Evolutionary conservation across 2,329 filamentous ascomycete species (phyloP), one percentile per base, ranked within the genome.

Genomic region (Venturiaceae sp.): DNA sequence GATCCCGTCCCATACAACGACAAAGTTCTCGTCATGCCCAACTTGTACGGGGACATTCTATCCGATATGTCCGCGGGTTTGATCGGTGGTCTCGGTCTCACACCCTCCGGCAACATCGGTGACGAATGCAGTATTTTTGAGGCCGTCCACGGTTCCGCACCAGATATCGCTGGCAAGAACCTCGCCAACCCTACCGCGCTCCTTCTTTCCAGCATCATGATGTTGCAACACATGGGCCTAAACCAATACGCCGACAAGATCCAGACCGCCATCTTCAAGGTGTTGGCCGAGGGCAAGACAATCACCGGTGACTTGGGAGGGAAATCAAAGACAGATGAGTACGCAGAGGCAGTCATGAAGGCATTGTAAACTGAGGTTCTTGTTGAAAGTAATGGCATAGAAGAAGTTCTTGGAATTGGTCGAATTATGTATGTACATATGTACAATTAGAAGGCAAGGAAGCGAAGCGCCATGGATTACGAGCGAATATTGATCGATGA

Each of bases 41-140:
- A 99, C 83, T 83, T 97, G 69, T 99, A 97, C 82, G 94, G 94
- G 76, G 94, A 97, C 79, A 99, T 99, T 82, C 84, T 99, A 65
- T 97, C 92, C 71, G 94, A 99, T 76, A 96, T 97, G 90, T 97
- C 94, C 81, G 94, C 94, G 69, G 94, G 94, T 79, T 83, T 99
- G 67, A 97, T 99, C 69, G 94, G 94, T 74, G 94, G 94, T 77
- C 88, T 99, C 64, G 94, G 94, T 74, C 85, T 99, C 56, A 96
- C 94, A 39, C 94, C 94, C 64, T 97, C 92, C 39, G 94, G 92
- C 71, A 99, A 99, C 84, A 97, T 96, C 71, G 94, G 91, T 76
- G 91, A 96, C 77, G 89, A 96, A 81, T 97, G 91, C 87, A 96
- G 90, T 74, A 96, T 97, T 80, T 99, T 99, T 80, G 94, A 99